phyloP scores from a whole-genome alignment of 352 stramenopile genomes.

The Phytopythium aichiense region DNA sequence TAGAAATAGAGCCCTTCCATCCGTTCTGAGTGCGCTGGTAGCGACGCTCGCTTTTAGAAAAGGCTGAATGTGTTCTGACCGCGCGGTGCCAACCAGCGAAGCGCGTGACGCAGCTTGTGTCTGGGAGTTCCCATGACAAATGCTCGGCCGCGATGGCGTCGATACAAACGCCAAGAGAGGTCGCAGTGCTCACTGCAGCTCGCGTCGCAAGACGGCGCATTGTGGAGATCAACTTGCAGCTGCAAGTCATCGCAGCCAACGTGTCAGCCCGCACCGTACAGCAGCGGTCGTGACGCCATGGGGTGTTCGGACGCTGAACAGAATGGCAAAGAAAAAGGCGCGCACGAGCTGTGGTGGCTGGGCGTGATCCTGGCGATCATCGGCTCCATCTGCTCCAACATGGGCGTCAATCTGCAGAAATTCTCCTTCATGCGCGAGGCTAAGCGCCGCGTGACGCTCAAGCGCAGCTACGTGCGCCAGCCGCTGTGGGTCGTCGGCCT shows the following conservation, averaged over 20 bases:
- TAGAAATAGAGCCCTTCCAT: not conserved
- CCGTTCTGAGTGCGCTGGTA: not conserved
- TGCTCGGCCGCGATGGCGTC: not conserved
- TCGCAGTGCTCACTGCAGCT: not conserved
- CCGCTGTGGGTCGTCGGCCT: conserved; percentile 80
- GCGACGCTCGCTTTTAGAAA: not conserved
- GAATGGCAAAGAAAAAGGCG: not conserved
- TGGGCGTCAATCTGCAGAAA: conserved; percentile 87
- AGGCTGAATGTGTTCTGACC: not conserved
- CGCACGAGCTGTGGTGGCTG: conserved; percentile 51
- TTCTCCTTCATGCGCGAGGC: conserved; percentile 86
- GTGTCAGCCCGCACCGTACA: not conserved
- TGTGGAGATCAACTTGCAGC: not conserved
- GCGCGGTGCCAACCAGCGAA: not conserved
- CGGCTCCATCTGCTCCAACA: conserved; percentile 72
- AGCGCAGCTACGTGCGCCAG: conserved; percentile 74
- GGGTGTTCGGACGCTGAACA: not conserved
- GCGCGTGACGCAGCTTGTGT: not conserved
- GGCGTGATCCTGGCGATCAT: conserved; percentile 76
- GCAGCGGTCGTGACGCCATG: not conserved
- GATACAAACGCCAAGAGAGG: not conserved
- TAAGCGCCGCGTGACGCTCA: conserved; percentile 47
- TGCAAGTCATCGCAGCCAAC: not conserved
- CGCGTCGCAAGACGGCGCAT: not conserved
- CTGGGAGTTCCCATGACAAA: not conserved